Percentiles rank a stretch among this genome's conserved stretches.
phyloP scores from a whole-genome alignment of 306 rosid genomes.

The Ceratonia siliqua region DNA sequence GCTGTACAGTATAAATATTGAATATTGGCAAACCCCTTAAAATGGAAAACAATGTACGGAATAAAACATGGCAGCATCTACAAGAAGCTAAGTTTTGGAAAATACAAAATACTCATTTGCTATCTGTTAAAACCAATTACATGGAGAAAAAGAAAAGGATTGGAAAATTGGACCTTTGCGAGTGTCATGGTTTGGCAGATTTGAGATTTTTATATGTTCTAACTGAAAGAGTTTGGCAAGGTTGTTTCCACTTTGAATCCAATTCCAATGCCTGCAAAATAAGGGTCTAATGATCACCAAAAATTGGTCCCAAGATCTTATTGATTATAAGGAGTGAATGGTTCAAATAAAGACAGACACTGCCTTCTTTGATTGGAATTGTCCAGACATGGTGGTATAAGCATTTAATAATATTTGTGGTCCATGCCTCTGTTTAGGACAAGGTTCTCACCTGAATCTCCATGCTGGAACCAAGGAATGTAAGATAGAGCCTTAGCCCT shows the following conservation, averaged over 20 bases:
- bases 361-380: constrained; percentile 38
- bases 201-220: constrained; percentile 25
- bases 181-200: constrained; percentile 32
- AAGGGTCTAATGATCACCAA: constrained; percentile 36
- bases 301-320: constrained; percentile 42
- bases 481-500: constrained; percentile 33
- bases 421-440: constrained; percentile 42
- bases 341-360: constrained; percentile 16
- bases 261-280: constrained; percentile 41
- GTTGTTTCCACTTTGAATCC: constrained; percentile 15
- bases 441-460: constrained; percentile 49
- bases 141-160: constrained; percentile 29
- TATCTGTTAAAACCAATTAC: constrained; percentile 31
- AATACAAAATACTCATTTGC: no score
- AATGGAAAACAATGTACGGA: no score
- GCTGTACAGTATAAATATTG: no score
- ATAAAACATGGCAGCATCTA: no score
- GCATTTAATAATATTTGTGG: constrained; percentile 47
- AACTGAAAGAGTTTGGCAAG: constrained; percentile 18
- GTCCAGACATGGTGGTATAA: constrained; percentile 37
- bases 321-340: constrained; percentile 18
- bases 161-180: constrained; percentile 16
- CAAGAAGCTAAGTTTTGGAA: no score
- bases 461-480: constrained; percentile 46
- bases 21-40: no score